Conservation (phyloP, 345 rosid genomes). For the Luvunga scandens region DNA sequence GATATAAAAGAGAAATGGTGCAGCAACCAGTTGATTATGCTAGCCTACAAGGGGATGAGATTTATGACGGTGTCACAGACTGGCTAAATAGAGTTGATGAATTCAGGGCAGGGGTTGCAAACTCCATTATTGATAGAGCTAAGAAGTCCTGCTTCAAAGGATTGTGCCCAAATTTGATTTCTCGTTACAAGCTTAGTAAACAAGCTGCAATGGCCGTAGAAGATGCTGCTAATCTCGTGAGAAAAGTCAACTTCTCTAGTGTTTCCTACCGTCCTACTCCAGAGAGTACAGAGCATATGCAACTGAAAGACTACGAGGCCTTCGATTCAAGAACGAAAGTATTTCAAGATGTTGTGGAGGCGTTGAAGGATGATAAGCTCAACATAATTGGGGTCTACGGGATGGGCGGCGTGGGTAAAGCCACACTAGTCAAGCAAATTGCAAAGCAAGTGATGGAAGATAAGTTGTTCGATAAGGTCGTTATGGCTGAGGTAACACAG, state of each 20-base stretch:
- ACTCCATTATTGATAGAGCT: not conserved
- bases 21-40: not conserved
- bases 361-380: not conserved
- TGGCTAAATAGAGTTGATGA: not conserved
- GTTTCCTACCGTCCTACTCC: not conserved
- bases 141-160: not conserved
- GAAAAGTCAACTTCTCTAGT: too few species aligned
- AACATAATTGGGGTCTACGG: conserved; percentile 19
- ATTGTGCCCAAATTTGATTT: not conserved
- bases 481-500: not conserved
- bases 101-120: not conserved
- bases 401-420: conserved; percentile 17
- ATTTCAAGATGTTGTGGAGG: not conserved
- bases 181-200: not conserved
- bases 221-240: not conserved
- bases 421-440: conserved; percentile 8
- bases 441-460: not conserved
- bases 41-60: not conserved
- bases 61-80: not conserved
- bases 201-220: not conserved
- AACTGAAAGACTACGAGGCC: not conserved
- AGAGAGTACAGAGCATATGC: not conserved
- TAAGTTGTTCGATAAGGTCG: not conserved
- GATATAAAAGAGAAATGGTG: not conserved
- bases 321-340: not conserved